Evolutionary conservation across 2,329 filamentous ascomycete species (phyloP).

Genomic region (Aspergillus ibericus): DNA sequence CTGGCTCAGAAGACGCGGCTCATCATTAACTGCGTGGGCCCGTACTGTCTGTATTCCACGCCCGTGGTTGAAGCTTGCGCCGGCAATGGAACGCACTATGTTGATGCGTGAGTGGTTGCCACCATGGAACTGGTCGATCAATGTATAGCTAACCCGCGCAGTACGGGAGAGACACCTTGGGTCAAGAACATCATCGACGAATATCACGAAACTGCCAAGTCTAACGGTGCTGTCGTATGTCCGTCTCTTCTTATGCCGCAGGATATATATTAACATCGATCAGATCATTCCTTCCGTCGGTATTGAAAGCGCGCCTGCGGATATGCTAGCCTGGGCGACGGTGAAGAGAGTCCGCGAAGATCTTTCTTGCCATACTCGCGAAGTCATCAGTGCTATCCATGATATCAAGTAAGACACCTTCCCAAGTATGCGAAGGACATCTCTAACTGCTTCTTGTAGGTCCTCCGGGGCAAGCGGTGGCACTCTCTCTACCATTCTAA

Average conservation of each 20-base stretch:
- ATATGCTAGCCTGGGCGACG: slow-evolving; percentile 55
- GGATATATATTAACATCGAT: not conserved
- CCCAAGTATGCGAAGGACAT: not conserved
- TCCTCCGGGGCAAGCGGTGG: slow-evolving; percentile 55
- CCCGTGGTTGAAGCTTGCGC: slow-evolving; percentile 66
- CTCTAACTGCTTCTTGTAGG: slow-evolving; percentile 21
- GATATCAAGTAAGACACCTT: slow-evolving; percentile 48
- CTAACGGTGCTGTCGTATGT: slow-evolving; percentile 60
- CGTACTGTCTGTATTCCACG: slow-evolving; percentile 64
- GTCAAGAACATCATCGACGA: slow-evolving; percentile 62
- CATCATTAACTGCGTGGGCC: slow-evolving; percentile 62
- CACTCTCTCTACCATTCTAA: slow-evolving; percentile 67
- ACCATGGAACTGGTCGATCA: not conserved
- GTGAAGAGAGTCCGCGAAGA: slow-evolving; percentile 55
- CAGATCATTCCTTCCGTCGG: slow-evolving; percentile 62
- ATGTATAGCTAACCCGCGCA: slow-evolving; percentile 20
- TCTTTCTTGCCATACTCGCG: slow-evolving; percentile 50
- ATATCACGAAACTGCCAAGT: slow-evolving; percentile 60
- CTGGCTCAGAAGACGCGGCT: slow-evolving; percentile 58
- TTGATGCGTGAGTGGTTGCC: slow-evolving; percentile 54
- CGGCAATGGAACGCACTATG: slow-evolving; percentile 64
- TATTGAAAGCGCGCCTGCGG: slow-evolving; percentile 62
- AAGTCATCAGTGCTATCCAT: slow-evolving; percentile 55
- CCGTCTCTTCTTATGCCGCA: not conserved
- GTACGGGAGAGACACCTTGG: slow-evolving; percentile 66